Percentiles rank a stretch among this genome's conserved stretches.
These are phyloP conservation scores for Fusarium globosum DNA, from an alignment of 2,329 filamentous ascomycete species.

Conservation along the genomic window DNA sequence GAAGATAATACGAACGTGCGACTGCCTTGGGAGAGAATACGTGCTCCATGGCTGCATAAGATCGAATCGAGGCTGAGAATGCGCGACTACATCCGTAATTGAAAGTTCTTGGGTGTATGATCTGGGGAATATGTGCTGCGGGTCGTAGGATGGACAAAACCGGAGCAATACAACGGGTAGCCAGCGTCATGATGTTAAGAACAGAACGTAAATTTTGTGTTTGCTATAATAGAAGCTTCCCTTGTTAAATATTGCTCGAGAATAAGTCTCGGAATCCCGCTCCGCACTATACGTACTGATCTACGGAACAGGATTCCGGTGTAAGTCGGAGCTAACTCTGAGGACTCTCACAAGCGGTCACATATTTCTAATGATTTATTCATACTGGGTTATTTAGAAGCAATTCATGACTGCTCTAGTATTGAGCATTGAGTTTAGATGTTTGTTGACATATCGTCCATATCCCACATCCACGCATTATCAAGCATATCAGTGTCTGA, in stretches of 20 bases:
- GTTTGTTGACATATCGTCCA: slow-evolving; percentile 1
- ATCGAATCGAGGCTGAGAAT: not conserved
- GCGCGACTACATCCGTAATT: not conserved
- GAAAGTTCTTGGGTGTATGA: not conserved
- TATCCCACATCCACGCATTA: slow-evolving; percentile 30
- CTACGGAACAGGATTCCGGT: slow-evolving; percentile 14
- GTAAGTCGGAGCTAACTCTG: not conserved
- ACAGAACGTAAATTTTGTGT: not conserved
- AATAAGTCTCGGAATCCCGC: not conserved
- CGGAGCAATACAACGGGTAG: not conserved
- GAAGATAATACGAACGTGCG: slow-evolving; percentile 5
- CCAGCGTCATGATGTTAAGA: not conserved
- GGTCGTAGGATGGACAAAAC: not conserved
- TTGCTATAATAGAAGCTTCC: not conserved
- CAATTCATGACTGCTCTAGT: not conserved
- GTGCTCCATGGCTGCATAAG: slow-evolving; percentile 2
- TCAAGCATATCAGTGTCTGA: slow-evolving; percentile 24
- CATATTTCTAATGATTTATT: not conserved
- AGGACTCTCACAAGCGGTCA: not conserved
- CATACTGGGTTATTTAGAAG: not conserved
- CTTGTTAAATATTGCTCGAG: not conserved
- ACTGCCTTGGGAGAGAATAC: slow-evolving; percentile 25
- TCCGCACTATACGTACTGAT: not conserved
- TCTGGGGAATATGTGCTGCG: not conserved
- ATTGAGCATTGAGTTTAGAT: not conserved